A percentile compares a stretch with the other conserved stretches of the same genome.
These are phyloP conservation scores for Crucihimalaya himalaica DNA, from an alignment of 345 rosid genomes.

Conservation along the genomic window DNA sequence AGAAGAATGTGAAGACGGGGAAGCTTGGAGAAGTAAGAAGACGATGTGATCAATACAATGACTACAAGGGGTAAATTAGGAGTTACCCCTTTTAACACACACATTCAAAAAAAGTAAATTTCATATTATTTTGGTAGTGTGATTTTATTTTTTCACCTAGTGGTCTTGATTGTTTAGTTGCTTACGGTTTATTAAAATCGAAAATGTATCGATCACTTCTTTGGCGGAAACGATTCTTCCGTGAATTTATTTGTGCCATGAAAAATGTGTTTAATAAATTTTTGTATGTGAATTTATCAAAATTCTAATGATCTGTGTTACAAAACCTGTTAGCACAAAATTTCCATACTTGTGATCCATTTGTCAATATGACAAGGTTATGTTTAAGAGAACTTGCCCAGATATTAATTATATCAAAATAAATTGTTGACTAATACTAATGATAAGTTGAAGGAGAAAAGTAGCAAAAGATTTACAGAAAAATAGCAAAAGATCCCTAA, in stretches of 20 bases:
- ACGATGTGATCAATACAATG: slow-evolving; percentile 65
- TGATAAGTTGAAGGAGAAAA: slow-evolving; percentile 31
- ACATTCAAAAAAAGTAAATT: not conserved
- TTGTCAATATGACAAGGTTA: no score
- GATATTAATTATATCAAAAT: no score
- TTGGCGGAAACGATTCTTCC: not conserved
- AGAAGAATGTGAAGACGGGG: slow-evolving; percentile 47
- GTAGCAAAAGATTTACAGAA: not conserved
- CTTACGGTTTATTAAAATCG: not conserved
- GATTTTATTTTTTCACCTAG: slow-evolving; percentile 1
- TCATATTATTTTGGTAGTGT: not conserved
- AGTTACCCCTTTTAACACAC: not conserved
- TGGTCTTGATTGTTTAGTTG: slow-evolving; percentile 13
- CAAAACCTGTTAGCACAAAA: not conserved
- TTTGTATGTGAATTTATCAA: not conserved
- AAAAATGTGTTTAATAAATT: not conserved
- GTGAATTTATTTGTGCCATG: not conserved
- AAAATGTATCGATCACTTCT: slow-evolving; percentile 16
- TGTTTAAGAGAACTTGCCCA: no score
- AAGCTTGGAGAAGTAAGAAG: slow-evolving; percentile 55
- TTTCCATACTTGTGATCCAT: not conserved
- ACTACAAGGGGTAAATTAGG: slow-evolving; percentile 26
- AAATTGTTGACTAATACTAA: slow-evolving; percentile 34
- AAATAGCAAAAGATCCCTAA: not conserved
- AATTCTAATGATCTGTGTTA: not conserved